phyloP scores from a whole-genome alignment of 2,329 filamentous ascomycete genomes.

The Xylariaceae sp. region DNA sequence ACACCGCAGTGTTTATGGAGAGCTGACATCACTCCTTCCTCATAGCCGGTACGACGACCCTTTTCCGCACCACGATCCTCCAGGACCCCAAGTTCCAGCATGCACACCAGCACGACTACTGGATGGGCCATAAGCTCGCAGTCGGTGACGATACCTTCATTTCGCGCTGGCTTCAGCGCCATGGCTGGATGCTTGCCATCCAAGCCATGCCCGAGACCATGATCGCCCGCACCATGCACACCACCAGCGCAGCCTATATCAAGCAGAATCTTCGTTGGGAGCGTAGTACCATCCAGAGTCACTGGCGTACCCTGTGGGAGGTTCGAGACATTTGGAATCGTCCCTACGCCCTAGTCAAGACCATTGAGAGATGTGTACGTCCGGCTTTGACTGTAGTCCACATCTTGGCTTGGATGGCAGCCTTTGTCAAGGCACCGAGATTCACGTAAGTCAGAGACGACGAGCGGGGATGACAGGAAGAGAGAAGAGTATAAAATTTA shows the following conservation, averaged over 20 bases:
- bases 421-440: slow-evolving; percentile 22
- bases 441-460: slow-evolving; percentile 1
- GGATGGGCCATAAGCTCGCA: slow-evolving; percentile 3
- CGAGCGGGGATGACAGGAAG: too few relatives aligned
- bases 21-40: not conserved
- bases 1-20: too few relatives aligned
- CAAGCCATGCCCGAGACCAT: slow-evolving; percentile 4
- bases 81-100: slow-evolving; percentile 2
- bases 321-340: not conserved
- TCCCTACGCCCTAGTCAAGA: slow-evolving; percentile 4
- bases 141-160: slow-evolving; percentile 8
- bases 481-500: too few relatives aligned
- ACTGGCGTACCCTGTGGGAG: not conserved
- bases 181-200: slow-evolving; percentile 5
- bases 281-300: slow-evolving; percentile 3
- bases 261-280: slow-evolving; percentile 9
- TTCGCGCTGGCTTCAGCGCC: slow-evolving; percentile 6
- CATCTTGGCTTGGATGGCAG: slow-evolving; percentile 1
- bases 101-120: slow-evolving; percentile 3
- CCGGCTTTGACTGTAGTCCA: slow-evolving; percentile 3
- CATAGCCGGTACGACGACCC: not conserved
- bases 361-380: slow-evolving; percentile 3
- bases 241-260: not conserved
- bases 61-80: slow-evolving; percentile 5
- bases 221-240: slow-evolving; percentile 3